Conservation (phyloP, 306 rosid genomes). For the Urtica urens region DNA sequence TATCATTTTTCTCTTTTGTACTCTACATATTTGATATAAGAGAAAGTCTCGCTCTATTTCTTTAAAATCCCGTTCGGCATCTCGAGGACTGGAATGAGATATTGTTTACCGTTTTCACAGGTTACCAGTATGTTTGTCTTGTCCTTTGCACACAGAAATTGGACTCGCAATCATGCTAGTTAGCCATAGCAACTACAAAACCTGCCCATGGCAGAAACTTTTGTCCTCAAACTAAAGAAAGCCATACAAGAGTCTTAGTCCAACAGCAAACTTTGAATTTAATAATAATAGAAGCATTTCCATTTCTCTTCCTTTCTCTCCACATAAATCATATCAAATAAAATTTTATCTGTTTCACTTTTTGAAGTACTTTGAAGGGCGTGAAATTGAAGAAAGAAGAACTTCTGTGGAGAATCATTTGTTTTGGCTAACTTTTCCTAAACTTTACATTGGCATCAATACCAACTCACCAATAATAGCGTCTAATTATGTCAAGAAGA, state of each 20-base stretch:
- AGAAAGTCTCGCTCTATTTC: no score
- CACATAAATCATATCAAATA: neutral
- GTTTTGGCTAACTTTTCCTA: neutral
- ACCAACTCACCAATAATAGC: no score
- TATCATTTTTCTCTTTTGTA: no score
- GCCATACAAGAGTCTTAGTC: neutral
- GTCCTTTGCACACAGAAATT: neutral
- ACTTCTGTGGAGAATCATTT: neutral
- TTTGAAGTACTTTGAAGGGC: neutral
- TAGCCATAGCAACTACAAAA: slow-evolving; percentile 3
- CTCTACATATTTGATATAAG: no score
- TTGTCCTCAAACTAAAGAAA: slow-evolving; percentile 3
- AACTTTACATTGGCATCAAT: neutral
- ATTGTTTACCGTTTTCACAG: no score
- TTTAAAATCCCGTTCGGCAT: no score
- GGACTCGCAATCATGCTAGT: slow-evolving; percentile 8
- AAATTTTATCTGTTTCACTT: neutral
- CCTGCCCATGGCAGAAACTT: slow-evolving; percentile 3
- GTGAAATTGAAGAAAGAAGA: no score
- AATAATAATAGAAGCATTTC: neutral
- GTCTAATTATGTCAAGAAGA: neutral
- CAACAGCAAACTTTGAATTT: neutral
- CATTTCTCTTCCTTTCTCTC: slow-evolving; percentile 10
- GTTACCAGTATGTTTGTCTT: slow-evolving; percentile 6
- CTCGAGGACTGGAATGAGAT: no score